phyloP scores from a whole-genome alignment of 805 yeast species.

The Saturnispora dispora region DNA sequence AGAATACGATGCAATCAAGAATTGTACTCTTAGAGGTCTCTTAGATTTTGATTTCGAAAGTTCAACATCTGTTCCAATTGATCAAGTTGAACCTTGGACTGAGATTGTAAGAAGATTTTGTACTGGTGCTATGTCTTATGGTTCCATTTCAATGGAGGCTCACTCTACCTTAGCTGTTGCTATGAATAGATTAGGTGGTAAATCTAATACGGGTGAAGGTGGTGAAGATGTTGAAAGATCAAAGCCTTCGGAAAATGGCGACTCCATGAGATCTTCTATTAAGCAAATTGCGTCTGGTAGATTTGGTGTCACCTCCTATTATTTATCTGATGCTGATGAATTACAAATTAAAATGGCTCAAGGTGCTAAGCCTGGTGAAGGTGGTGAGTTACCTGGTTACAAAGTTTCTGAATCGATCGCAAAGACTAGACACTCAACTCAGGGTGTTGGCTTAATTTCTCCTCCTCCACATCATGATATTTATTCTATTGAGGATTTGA shows the following conservation, averaged over 20 bases:
- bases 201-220: conserved; percentile 98
- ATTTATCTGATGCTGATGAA: conserved; percentile 93
- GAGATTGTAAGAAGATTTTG: conserved; percentile 95
- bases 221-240: conserved; percentile 97
- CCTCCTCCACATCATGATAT: conserved; percentile 99
- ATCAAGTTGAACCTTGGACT: conserved; percentile 99
- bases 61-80: conserved; percentile 76
- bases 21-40: conserved; percentile 90
- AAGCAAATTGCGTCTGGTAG: conserved; percentile 97
- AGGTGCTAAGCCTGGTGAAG: conserved; percentile 99
- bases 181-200: conserved; percentile 96
- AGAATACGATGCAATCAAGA: conserved; percentile 84
- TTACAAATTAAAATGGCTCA: conserved; percentile 98
- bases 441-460: conserved; percentile 92
- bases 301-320: conserved; percentile 94
- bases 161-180: conserved; percentile 97
- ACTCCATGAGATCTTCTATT: conserved; percentile 97
- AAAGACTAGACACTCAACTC: conserved; percentile 91
- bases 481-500: conserved; percentile 94
- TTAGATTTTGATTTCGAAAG: conserved; percentile 78
- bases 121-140: conserved; percentile 99
- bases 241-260: conserved; percentile 72
- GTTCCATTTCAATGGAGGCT: conserved; percentile 97
- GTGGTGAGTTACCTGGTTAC: conserved; percentile 96
- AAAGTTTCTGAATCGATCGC: conserved; percentile 86